Evolutionary conservation across 2,329 filamentous ascomycete species (phyloP).

Genomic region (Trichoderma polysporum): DNA sequence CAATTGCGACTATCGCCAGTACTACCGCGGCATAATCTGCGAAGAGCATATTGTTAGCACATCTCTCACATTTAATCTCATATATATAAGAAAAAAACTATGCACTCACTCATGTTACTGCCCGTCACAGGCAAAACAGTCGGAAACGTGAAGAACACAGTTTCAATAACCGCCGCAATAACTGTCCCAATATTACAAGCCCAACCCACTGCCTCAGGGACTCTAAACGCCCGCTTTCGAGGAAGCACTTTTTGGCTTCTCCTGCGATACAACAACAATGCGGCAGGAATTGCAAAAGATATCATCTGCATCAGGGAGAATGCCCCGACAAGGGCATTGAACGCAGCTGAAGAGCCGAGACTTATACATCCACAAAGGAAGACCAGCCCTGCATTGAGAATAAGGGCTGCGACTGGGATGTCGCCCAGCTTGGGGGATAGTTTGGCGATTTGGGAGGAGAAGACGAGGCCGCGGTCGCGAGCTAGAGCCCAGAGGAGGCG

Average conservation of each 20-base stretch:
- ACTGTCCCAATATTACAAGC: conserved; percentile 17
- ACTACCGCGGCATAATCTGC: conserved; percentile 17
- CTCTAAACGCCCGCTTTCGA: conserved; percentile 8
- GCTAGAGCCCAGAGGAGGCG: conserved; percentile 25
- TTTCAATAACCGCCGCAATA: conserved; percentile 11
- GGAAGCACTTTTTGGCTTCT: conserved; percentile 1
- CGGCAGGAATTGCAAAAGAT: conserved; percentile 17
- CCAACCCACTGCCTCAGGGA: conserved; percentile 17
- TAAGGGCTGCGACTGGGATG: conserved; percentile 6
- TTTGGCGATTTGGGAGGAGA: conserved; percentile 1
- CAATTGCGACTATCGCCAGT: conserved; percentile 3
- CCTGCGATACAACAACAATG: conserved; percentile 6
- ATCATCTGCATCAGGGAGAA: conserved; percentile 15
- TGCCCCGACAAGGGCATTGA: conserved; percentile 7
- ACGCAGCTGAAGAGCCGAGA: conserved; percentile 12
- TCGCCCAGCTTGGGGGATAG: not conserved
- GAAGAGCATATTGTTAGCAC: not conserved
- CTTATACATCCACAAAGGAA: conserved; percentile 17
- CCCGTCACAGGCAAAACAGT: conserved; percentile 10
- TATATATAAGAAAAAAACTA: not conserved
- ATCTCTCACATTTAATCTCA: not conserved
- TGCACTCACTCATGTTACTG: conserved; percentile 17
- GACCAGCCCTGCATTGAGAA: conserved; percentile 10
- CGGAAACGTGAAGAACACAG: conserved; percentile 18
- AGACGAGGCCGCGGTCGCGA: conserved; percentile 23